Conservation (phyloP, 2,329 filamentous ascomycete species). For the Pestalotiopsis sp. region DNA sequence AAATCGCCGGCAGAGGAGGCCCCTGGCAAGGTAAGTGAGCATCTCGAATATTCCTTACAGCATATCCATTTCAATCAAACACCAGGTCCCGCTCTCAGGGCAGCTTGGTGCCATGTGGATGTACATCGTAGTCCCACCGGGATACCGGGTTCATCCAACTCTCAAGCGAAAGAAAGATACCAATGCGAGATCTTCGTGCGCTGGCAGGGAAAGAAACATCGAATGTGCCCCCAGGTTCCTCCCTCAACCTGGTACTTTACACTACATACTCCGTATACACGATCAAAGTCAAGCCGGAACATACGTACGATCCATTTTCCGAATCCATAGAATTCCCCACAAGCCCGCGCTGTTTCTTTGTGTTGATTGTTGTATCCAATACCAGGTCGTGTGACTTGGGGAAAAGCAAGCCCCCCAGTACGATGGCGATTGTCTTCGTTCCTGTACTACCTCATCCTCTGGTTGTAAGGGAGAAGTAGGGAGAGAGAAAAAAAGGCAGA, state of each 20-base stretch:
- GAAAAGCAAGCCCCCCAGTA: neutral
- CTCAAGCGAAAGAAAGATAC: neutral
- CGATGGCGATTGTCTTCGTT: neutral
- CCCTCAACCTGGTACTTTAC: neutral
- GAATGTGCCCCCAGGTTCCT: neutral
- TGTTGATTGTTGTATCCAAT: neutral
- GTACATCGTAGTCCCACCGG: neutral
- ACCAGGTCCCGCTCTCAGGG: neutral
- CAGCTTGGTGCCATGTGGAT: neutral
- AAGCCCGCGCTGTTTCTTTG: neutral
- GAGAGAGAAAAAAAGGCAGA: neutral
- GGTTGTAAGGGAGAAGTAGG: neutral
- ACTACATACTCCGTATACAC: neutral
- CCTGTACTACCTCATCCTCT: neutral
- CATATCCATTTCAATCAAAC: neutral
- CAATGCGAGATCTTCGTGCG: conserved; percentile 6
- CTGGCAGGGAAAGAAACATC: neutral
- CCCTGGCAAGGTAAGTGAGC: conserved; percentile 1
- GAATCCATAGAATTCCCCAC: neutral
- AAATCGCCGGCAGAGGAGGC: neutral
- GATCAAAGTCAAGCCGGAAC: neutral
- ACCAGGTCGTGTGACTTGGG: neutral
- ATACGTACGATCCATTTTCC: neutral
- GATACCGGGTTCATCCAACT: neutral
- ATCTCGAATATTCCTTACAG: conserved; percentile 4